A percentile compares a stretch with the other conserved stretches of the same genome.
Conservation (phyloP, 1,139 yeast genomes). For the Kodamaea suecica region DNA sequence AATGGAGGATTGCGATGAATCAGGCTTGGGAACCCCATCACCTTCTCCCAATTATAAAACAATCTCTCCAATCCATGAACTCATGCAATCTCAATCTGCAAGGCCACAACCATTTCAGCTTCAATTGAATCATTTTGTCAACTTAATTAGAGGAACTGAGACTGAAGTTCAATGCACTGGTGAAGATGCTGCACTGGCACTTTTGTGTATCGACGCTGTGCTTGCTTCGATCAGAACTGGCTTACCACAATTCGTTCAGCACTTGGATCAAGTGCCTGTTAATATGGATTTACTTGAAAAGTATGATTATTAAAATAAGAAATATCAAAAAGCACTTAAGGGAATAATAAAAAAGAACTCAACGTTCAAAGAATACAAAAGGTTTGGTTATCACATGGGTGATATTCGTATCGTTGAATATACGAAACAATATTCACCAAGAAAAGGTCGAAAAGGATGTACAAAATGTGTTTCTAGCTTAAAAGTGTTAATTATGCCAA, state of each 20-base stretch:
- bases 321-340: not conserved
- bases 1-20: slow-evolving; percentile 12
- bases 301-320: slow-evolving; percentile 9
- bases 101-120: slow-evolving; percentile 39
- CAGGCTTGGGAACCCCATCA: slow-evolving; percentile 19
- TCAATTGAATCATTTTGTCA: slow-evolving; percentile 39
- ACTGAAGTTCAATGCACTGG: slow-evolving; percentile 35
- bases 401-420: too few species aligned
- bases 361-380: too few species aligned
- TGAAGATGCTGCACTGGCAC: slow-evolving; percentile 39
- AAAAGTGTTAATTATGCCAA: too few species aligned
- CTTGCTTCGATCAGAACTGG: slow-evolving; percentile 35
- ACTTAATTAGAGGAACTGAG: slow-evolving; percentile 33
- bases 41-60: slow-evolving; percentile 25
- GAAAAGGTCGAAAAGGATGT: too few species aligned
- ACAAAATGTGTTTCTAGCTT: too few species aligned
- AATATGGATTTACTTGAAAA: slow-evolving; percentile 12
- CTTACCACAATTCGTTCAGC: slow-evolving; percentile 31
- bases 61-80: slow-evolving; percentile 17
- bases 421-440: too few species aligned
- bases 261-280: slow-evolving; percentile 21
- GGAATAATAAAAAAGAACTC: slow-evolving; percentile 2
- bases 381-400: too few species aligned
- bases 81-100: slow-evolving; percentile 4
- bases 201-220: slow-evolving; percentile 42